Evolutionary conservation across 208 protist genomes (phyloP).

Genomic region (Acanthamoeba castellanii): DNA sequence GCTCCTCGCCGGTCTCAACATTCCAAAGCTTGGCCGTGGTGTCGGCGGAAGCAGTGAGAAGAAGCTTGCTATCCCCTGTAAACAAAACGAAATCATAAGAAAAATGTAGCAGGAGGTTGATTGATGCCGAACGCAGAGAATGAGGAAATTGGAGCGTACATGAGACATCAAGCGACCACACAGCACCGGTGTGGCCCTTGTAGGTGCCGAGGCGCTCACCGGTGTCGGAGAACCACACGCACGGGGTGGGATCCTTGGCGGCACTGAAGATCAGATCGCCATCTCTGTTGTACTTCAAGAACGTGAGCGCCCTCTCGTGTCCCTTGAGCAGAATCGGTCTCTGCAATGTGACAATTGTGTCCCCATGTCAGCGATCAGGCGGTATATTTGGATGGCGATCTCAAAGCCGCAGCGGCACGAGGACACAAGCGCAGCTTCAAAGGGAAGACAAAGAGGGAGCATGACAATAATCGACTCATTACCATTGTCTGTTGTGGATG

Average conservation of each 20-base stretch:
- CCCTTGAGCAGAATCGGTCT: slow-evolving; percentile 86
- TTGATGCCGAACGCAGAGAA: background rate
- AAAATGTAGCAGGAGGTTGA: background rate
- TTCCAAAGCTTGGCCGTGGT: slow-evolving; percentile 89
- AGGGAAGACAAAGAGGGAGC: too few relatives aligned
- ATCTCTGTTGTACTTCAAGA: slow-evolving; percentile 98
- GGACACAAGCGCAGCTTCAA: too few relatives aligned
- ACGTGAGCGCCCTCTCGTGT: slow-evolving; percentile 91
- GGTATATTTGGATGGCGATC: too few relatives aligned
- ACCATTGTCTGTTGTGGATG: background rate
- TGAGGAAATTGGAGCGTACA: slow-evolving; percentile 72
- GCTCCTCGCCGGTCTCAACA: slow-evolving; percentile 93
- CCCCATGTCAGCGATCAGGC: background rate
- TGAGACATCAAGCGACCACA: slow-evolving; percentile 96
- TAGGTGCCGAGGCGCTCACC: slow-evolving; percentile 97
- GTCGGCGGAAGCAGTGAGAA: slow-evolving; percentile 91
- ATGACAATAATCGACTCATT: background rate
- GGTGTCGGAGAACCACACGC: slow-evolving; percentile 95
- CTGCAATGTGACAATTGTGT: background rate
- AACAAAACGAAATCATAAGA: background rate
- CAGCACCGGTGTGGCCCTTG: slow-evolving; percentile 93
- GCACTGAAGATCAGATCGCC: slow-evolving; percentile 98
- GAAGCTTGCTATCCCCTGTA: slow-evolving; percentile 78
- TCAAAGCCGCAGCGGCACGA: too few relatives aligned
- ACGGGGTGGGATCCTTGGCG: slow-evolving; percentile 94